Base-by-base conservation (phyloP, 2,329 filamentous ascomycete genomes). In the Aureobasidium sp. region DNA sequence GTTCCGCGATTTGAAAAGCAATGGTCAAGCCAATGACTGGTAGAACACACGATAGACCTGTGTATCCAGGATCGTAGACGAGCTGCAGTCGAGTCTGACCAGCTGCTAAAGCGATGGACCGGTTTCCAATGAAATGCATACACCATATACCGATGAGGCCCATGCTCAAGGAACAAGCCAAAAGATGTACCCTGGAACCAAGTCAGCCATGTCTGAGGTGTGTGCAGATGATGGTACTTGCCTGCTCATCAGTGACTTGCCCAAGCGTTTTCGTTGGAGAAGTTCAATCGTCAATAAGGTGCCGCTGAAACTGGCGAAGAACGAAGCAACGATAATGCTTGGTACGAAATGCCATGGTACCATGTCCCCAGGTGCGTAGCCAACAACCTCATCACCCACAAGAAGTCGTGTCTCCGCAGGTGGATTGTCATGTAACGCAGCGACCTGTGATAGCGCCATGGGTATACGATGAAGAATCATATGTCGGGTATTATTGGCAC, bases 121-220 rank as follows among this genome's bases (percentile, higher is more conserved):
- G 82, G 70, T 94, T 93, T 27, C 90, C 90, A 66, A 94, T 87
- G 69, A 89, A 93, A 71, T 94, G 90, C 88, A 87, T 78, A 63
- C 75, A 77, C 74, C 74, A 82, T 54, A 81, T 80, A 16, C 78
- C 78, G 50, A 80, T 77, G 8, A 79, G 66, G 16, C 79, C 75
- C 69, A 80, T 76, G 1, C 76, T 75, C 1, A 77, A 69, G 39
- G 75, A 69, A 62, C 75, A 78, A 29, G 70, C 70, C 44, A 70
- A 67, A 16, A 77, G 72, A 63, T 80, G 76, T 11, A 77, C 65
- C 15, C 54, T 58, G 32, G 2, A 29, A 2, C 6, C 3, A 34
- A 8, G 44, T 49, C 34, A 45, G 44, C 36, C 8, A 10, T 16
- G 25, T 1, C 21, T 21, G 9, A 48, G 13, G 11, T 15, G 8